Evolutionary conservation across 1,139 yeast species (phyloP), one percentile per base, ranked within the genome.

Genomic region (Debaryomyces psychrophilus): DNA sequence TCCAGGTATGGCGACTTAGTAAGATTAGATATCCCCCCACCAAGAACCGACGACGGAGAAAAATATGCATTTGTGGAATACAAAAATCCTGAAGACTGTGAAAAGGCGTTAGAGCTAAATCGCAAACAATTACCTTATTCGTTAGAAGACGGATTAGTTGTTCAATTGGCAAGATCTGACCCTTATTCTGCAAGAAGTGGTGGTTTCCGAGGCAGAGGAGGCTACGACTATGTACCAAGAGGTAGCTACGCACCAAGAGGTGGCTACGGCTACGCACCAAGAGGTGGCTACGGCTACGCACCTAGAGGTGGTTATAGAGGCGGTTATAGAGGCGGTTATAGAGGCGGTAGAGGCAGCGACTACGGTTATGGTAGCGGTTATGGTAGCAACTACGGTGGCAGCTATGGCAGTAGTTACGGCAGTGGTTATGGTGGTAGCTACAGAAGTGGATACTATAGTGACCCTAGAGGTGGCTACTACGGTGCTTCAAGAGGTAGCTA

Each of bases 1-100:
- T 35, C 28, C 54, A 82, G 87, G 62, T 82, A 64, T 55, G 90
- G 90, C 41, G 79, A 79, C 53, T 68, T 85, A 44, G 81, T 82
- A 45, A 76, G 88, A 63, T 81, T 85, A 50, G 88, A 82, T 56
- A 82, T 85, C 47, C 86, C 89, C 31, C 88, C 89, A 45, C 85
- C 89, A 47, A 77, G 85, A 64, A 73, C 80, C 25, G 79, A 79
- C 48, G 83, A 80, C 50, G 83, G 85, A 40, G 76, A 81, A 55
- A 83, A 84, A 54, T 85, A 76, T 57, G 90, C 90, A n/a, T 85
- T 85, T 65, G 89, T 85, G 28, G 89, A 85, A 59, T 85, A 76
- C 59, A 79, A 80, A 57, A 78, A 73, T 47, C 62, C 70, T 15
- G 80, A 80, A 51, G 86, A 82, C 58, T 84, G 88, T 54, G 85